Base-by-base conservation (phyloP, 768 basidiomycete species). In the Polyporus arcularius region DNA sequence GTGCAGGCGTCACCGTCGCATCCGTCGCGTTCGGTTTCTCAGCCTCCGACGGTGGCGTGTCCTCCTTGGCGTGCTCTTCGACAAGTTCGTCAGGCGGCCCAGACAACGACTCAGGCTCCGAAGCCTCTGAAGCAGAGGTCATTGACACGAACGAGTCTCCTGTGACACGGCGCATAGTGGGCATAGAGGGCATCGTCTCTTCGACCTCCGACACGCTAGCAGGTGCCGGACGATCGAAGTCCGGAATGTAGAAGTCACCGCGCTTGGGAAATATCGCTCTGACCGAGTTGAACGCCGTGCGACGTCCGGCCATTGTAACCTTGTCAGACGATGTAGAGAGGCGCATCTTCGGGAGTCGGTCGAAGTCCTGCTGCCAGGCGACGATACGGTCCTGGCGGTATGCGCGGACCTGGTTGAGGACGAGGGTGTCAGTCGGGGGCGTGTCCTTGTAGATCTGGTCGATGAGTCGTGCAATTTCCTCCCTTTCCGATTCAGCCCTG, bases 361-460 rank as follows among this genome's bases (percentile, higher is more conserved):
- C 90, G 65, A 96, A 94, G 70, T 98, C 94, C 62, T 85, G 85
- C 73, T 99, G 95, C 92, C 96, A 98, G n/a, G 90, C 92, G 15
- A 96, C 93, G 49, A 96, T 93, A 71, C 89, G 90, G 67, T 96
- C 94, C 76, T 98, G 96, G 48, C 95, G 82, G 61, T 87, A 87
- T 1, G 90, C 86, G 50, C 95, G 87, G 5, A 95, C 90, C 65
- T 85, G 85, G 62, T 95, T 98, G 53, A 96, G 81, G 40, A 89
- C 91, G 45, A 96, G 82, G 0, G 94, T 96, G 70, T 97, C 94
- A 18, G 84, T 90, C 53, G 93, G 85, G 0, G 84, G 67, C 0
- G 94, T 89, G 59, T 93, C 87, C 67, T 83, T 83, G 73, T 98
- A 97, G 28, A 93, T 85, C 55, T 80, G 76, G 61, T 94, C 89